These are phyloP conservation scores for Nakazawaea ambrosiae DNA, from an alignment of 805 yeast genomes.

Conservation along the genomic window DNA sequence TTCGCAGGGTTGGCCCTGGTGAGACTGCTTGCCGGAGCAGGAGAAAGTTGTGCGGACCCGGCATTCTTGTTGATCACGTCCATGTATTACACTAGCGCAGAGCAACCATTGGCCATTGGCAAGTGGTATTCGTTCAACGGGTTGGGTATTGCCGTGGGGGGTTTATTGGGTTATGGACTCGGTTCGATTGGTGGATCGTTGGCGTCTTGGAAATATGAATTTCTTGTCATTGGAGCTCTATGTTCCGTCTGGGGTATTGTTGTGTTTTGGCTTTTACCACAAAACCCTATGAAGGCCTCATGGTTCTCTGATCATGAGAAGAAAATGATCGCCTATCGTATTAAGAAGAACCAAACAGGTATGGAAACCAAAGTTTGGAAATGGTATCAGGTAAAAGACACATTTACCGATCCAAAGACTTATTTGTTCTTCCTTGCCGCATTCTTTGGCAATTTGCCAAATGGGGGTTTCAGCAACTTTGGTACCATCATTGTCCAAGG, in stretches of 20 bases:
- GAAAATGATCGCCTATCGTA: conserved; percentile 19
- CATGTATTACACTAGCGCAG: conserved; percentile 52
- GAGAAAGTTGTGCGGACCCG: conserved; percentile 4
- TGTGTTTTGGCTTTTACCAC: conserved; percentile 19
- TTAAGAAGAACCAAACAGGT: conserved; percentile 23
- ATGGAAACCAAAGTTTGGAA: conserved; percentile 23
- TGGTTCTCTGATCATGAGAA: conserved; percentile 16
- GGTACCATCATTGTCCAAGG: conserved; percentile 15
- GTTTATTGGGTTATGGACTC: conserved; percentile 8
- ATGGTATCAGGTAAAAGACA: conserved; percentile 19
- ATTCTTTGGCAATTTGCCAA: conserved; percentile 13
- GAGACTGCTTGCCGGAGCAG: conserved; percentile 21
- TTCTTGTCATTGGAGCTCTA: conserved; percentile 7
- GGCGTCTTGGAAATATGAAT: conserved; percentile 11
- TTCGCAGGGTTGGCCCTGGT: conserved; percentile 33
- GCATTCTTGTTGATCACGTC: conserved; percentile 33
- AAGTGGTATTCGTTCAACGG: conserved; percentile 52
- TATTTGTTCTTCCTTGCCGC: conserved; percentile 14
- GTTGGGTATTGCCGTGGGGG: conserved; percentile 9
- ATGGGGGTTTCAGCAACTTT: conserved; percentile 17
- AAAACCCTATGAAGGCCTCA: conserved; percentile 19
- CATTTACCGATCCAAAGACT: conserved; percentile 18
- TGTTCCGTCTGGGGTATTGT: conserved; percentile 10
- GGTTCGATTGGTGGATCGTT: conserved; percentile 8
- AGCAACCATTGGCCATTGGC: conserved; percentile 47